phyloP scores from a whole-genome alignment of 1,284 basidiomycete species.

The Coniophora puteana region DNA sequence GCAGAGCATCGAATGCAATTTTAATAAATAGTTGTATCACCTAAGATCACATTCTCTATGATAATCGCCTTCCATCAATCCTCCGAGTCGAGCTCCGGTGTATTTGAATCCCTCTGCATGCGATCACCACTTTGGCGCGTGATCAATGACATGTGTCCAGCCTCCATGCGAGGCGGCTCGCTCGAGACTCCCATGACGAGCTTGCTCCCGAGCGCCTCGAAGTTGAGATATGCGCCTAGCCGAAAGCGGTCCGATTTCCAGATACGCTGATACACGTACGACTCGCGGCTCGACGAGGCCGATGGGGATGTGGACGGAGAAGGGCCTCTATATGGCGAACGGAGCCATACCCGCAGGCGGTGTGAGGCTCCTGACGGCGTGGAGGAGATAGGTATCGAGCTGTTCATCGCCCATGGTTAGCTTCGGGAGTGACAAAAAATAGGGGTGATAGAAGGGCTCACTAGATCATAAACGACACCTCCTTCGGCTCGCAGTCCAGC shows the following conservation, averaged over 20 bases:
- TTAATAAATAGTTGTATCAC: too few species aligned
- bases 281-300: constrained; percentile 34
- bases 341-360: constrained; percentile 55
- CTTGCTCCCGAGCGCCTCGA: constrained; percentile 40
- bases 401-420: constrained; percentile 17
- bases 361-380: constrained; percentile 51
- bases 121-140: too few species aligned
- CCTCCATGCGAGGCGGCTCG: too few species aligned
- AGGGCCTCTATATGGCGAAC: constrained; percentile 28
- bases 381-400: constrained; percentile 49
- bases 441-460: constrained; percentile 28
- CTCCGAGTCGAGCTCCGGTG: constrained; percentile 9
- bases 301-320: constrained; percentile 21
- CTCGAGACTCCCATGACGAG: constrained; percentile 47
- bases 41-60: too few species aligned
- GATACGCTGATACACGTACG: constrained; percentile 55
- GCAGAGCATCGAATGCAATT: too few species aligned
- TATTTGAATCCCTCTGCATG: constrained; percentile 9
- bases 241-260: constrained; percentile 60
- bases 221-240: constrained; percentile 49
- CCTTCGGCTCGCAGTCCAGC: constrained; percentile 44
- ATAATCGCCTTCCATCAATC: too few species aligned
- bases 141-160: too few species aligned
- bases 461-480: constrained; percentile 54
- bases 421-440: not conserved